These are phyloP conservation scores for Sporothrix variecibatus DNA, from an alignment of 2,329 filamentous ascomycete species.

Conservation along the genomic window DNA sequence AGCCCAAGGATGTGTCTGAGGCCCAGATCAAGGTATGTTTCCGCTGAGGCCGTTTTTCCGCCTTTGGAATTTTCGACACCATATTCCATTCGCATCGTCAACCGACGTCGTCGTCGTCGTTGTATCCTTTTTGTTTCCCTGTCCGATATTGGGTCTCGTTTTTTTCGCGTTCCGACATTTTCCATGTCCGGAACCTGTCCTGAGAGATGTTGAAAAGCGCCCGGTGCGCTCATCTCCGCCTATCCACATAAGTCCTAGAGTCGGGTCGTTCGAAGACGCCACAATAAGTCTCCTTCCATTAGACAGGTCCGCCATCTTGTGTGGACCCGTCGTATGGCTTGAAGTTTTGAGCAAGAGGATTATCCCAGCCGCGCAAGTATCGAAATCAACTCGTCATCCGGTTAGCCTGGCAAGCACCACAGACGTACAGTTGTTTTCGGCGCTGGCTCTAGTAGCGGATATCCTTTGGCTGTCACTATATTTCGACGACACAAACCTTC, in stretches of 20 bases:
- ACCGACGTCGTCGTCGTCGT: constrained; percentile 33
- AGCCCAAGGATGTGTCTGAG: constrained; percentile 97
- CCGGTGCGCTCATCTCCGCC: constrained; percentile 22
- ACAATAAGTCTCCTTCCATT: constrained; percentile 44
- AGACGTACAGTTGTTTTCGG: constrained; percentile 11
- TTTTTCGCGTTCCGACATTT: constrained; percentile 24
- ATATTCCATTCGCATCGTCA: constrained; percentile 34
- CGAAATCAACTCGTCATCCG: constrained; percentile 40
- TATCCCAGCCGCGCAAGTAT: constrained; percentile 53
- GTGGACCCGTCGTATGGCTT: background rate
- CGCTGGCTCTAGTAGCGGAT: constrained; percentile 20
- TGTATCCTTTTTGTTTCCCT: constrained; percentile 18
- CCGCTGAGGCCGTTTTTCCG: constrained; percentile 69
- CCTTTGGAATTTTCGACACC: constrained; percentile 71
- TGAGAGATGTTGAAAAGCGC: constrained; percentile 20
- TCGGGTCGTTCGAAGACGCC: constrained; percentile 32
- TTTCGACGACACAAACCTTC: constrained; percentile 12
- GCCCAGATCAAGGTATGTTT: constrained; percentile 99
- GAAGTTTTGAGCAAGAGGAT: constrained; percentile 59
- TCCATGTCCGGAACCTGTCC: constrained; percentile 25
- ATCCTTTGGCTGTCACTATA: constrained; percentile 23
- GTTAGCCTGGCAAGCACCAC: constrained; percentile 58
- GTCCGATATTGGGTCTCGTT: background rate
- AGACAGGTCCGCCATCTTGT: constrained; percentile 38
- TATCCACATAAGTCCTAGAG: constrained; percentile 23